These are phyloP conservation scores for Polygonum maritimum DNA, from an alignment of 148 eudicot species.

Conservation along the genomic window DNA sequence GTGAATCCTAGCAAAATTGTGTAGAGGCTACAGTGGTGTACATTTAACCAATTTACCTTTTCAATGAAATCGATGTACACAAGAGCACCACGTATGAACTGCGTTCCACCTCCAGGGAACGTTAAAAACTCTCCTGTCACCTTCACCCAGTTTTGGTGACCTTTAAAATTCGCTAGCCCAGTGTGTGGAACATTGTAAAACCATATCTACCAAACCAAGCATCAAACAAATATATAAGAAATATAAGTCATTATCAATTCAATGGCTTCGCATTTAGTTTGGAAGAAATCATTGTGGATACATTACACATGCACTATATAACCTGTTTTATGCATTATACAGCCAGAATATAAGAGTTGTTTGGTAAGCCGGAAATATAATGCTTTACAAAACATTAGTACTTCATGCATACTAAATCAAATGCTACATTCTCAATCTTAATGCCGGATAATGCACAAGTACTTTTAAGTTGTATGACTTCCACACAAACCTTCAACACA, in stretches of 20 bases:
- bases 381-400: too few species aligned
- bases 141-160: slow-evolving; percentile 87
- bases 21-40: not conserved
- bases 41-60: slow-evolving; percentile 29
- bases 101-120: slow-evolving; percentile 89
- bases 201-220: slow-evolving; percentile 58
- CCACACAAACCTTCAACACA: not conserved
- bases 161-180: slow-evolving; percentile 60
- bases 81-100: slow-evolving; percentile 75
- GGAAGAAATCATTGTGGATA: not conserved
- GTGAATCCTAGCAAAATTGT: not conserved
- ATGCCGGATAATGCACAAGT: too few species aligned
- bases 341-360: too few species aligned
- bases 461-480: too few species aligned
- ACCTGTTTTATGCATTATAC: too few species aligned
- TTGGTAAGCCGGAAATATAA: too few species aligned
- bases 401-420: too few species aligned
- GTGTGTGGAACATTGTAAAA: slow-evolving; percentile 72
- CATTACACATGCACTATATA: too few species aligned
- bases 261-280: not conserved
- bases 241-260: not conserved
- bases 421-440: too few species aligned
- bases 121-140: slow-evolving; percentile 56
- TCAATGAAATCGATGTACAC: slow-evolving; percentile 70
- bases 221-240: not conserved